Base-by-base conservation (phyloP, 1,139 yeast genomes). In the Meyerozyma athensensis region DNA sequence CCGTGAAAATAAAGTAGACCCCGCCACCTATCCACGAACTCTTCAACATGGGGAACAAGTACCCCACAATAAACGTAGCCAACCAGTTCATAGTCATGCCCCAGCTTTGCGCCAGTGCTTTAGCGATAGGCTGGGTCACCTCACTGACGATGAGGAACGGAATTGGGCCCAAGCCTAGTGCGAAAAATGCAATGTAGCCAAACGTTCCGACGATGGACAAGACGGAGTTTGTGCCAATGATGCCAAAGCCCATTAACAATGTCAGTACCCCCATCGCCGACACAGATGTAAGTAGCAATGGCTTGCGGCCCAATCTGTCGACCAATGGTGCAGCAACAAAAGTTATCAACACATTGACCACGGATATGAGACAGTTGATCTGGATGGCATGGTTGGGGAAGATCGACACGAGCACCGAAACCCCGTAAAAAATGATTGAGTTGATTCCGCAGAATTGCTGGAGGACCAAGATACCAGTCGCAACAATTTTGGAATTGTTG, bases 391-490 rank as follows among this genome's bases (percentile, higher is more conserved):
- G 69, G 16, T 73, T 63, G 2, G 97, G 96, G 48, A 86, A 72
- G 3, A 84, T 67, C 6, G 77, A 66, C 14, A 82, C 71, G 39
- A 92, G 68, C 4, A 90, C 85, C 6, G 86, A 77, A 4, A 89
- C 96, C 4, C 98, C 97, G 56, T 90, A 92, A 56, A 90, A 87
- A 19, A 90, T 79, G 43, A 92, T 87, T 1, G 96, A 79, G 59
- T 92, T 92, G 54, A 92, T 86, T 19, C 98, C 98, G 49, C 90
- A 81, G 44, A 90, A 77, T 56, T 92, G 98, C 61, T 92, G 97
- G 20, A 90, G 81, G n/a, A 81, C 65, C 70, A 90, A 76, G 21
- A 87, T 72, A 2, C 86, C 80, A 0, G 89, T 77, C 4, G 90
- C 83, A 1, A 81, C 86, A 24, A 74, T 53, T 35, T 80, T 66